Evolutionary conservation across 495 filamentous ascomycete species (phyloP).

Genomic region (Amphirosellinia nigrospora): DNA sequence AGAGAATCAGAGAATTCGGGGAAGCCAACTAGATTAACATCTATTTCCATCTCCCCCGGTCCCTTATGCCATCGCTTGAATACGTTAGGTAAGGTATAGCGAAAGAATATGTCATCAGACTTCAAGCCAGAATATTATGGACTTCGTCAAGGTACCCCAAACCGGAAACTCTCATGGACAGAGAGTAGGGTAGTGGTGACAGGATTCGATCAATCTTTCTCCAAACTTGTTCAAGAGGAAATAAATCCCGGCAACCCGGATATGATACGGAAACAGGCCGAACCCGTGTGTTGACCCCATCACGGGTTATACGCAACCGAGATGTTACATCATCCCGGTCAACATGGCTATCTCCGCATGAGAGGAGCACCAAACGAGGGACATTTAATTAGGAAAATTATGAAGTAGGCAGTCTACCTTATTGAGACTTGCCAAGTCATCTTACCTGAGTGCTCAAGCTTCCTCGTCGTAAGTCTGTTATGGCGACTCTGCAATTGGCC

Average conservation of each 20-base stretch:
- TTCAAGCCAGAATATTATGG: not conserved
- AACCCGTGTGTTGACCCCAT: not conserved
- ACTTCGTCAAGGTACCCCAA: not conserved
- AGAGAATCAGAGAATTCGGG: not conserved
- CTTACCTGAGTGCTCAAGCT: not conserved
- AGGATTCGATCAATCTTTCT: not conserved
- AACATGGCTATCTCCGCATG: not conserved
- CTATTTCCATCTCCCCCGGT: not conserved
- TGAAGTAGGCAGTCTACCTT: not conserved
- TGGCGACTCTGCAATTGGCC: constrained; percentile 50
- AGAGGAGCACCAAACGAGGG: not conserved
- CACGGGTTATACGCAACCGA: constrained; percentile 14
- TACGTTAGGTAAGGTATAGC: not conserved
- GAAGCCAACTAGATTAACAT: not conserved
- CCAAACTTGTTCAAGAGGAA: not conserved
- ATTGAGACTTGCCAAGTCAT: not conserved
- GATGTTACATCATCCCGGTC: constrained; percentile 3
- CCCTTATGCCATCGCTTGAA: not conserved
- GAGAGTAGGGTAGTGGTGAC: not conserved
- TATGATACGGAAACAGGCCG: constrained; percentile 16
- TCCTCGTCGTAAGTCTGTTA: constrained; percentile 20
- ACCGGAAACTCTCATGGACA: not conserved
- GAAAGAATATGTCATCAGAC: not conserved
- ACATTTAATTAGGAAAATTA: not conserved
- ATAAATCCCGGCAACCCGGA: constrained; percentile 6